Evolutionary conservation across 1,139 yeast species (phyloP).

Genomic region (Candida tetrigidarum): DNA sequence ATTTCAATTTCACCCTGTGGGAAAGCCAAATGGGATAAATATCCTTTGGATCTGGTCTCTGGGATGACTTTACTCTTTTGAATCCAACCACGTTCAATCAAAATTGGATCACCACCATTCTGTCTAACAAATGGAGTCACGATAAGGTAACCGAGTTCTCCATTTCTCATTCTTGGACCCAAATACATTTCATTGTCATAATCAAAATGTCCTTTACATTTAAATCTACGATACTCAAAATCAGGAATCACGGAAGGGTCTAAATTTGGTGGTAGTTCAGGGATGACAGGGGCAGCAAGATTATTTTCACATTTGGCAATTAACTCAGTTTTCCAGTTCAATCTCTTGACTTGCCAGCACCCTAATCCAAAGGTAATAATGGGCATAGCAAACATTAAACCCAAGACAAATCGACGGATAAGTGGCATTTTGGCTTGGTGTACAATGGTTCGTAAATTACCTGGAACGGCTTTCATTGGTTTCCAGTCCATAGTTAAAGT

Average conservation of each 20-base stretch:
- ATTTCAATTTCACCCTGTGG: slow-evolving; percentile 79
- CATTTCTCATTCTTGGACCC: slow-evolving; percentile 85
- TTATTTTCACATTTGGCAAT: slow-evolving; percentile 84
- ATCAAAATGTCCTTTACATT: slow-evolving; percentile 74
- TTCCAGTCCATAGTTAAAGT: slow-evolving; percentile 87
- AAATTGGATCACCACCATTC: slow-evolving; percentile 70
- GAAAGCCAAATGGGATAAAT: slow-evolving; percentile 63
- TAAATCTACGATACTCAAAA: slow-evolving; percentile 81
- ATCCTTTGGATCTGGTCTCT: slow-evolving; percentile 50
- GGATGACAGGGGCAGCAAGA: slow-evolving; percentile 70
- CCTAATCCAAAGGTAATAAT: slow-evolving; percentile 84
- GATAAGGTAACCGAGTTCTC: slow-evolving; percentile 75
- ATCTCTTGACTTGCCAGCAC: slow-evolving; percentile 88
- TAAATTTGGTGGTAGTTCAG: slow-evolving; percentile 63
- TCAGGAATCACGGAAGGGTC: slow-evolving; percentile 61
- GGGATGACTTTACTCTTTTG: slow-evolving; percentile 74
- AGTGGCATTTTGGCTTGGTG: slow-evolving; percentile 41
- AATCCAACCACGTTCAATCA: slow-evolving; percentile 95
- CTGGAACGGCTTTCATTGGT: slow-evolving; percentile 63
- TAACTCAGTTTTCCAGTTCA: slow-evolving; percentile 87
- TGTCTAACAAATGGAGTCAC: slow-evolving; percentile 82
- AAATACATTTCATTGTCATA: slow-evolving; percentile 89
- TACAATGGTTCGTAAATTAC: slow-evolving; percentile 46
- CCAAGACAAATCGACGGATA: slow-evolving; percentile 55
- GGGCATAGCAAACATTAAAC: slow-evolving; percentile 82